These are phyloP conservation scores for Nakazawaea laoshanensis DNA, from an alignment of 805 yeast genomes.

Conservation along the genomic window DNA sequence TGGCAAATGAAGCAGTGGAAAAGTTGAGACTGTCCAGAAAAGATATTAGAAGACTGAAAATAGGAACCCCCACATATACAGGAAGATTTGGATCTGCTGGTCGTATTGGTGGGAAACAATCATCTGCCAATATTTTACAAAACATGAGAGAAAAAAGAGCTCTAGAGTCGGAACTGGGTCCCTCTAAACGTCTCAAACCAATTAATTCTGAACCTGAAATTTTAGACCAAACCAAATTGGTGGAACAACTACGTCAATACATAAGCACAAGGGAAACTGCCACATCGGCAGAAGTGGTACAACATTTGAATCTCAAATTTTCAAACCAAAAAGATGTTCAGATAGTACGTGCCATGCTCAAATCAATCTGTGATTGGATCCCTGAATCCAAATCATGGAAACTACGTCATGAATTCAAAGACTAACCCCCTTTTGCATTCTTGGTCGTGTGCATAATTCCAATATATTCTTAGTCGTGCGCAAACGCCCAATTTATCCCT, in stretches of 20 bases:
- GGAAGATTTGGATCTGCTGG: constrained; percentile 89
- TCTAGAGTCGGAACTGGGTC: constrained; percentile 14
- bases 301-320: constrained; percentile 23
- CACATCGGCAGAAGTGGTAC: constrained; percentile 22
- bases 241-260: constrained; percentile 13
- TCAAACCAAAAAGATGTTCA: constrained; percentile 46
- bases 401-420: constrained; percentile 44
- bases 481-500: constrained; percentile 1
- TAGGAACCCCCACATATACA: constrained; percentile 95
- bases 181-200: neutral
- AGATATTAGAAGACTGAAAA: constrained; percentile 31
- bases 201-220: neutral
- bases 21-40: constrained; percentile 56
- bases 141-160: constrained; percentile 36
- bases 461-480: too few species aligned
- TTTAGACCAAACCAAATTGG: neutral
- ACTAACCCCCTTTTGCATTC: too few species aligned
- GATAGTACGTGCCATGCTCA: constrained; percentile 58
- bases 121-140: constrained; percentile 43
- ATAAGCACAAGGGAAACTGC: constrained; percentile 20
- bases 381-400: constrained; percentile 52
- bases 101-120: constrained; percentile 20
- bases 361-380: constrained; percentile 64
- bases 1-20: constrained; percentile 55
- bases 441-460: too few species aligned